phyloP scores from a whole-genome alignment of 106 monocot genomes.

The Xerophyta viscosa region DNA sequence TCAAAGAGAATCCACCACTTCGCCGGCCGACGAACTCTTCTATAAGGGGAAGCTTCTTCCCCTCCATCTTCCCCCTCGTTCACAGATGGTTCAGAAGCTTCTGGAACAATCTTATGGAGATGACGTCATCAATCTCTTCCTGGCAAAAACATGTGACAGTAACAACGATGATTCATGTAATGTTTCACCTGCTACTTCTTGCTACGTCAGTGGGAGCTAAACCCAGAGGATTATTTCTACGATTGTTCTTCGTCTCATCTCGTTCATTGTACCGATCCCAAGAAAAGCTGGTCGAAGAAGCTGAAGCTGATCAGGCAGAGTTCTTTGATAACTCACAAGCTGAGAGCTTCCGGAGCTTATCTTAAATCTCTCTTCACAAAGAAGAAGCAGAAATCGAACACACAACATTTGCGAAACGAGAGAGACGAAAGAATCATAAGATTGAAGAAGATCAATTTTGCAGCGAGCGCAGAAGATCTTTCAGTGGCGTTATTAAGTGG shows the following conservation, averaged over 20 bases:
- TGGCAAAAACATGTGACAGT: not conserved
- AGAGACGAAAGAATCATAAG: constrained; percentile 3
- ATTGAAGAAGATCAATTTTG: constrained; percentile 18
- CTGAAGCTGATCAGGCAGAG: constrained; percentile 45
- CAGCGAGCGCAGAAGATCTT: constrained; percentile 45
- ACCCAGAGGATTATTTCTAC: constrained; percentile 41
- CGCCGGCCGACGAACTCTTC: constrained; percentile 40
- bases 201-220: constrained; percentile 54
- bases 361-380: constrained; percentile 56
- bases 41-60: constrained; percentile 25
- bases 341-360: constrained; percentile 63
- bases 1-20: constrained; percentile 6
- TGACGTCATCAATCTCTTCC: not conserved
- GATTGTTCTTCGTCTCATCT: constrained; percentile 16
- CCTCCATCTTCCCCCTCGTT: constrained; percentile 1
- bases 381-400: not conserved
- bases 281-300: constrained; percentile 61
- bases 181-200: constrained; percentile 54
- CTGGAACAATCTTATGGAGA: constrained; percentile 18
- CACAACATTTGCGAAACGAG: constrained; percentile 3
- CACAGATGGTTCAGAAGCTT: constrained; percentile 32
- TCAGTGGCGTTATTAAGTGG: constrained; percentile 42
- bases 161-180: constrained; percentile 40
- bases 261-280: constrained; percentile 11
- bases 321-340: constrained; percentile 34